phyloP scores from a whole-genome alignment of 495 filamentous ascomycete species.

The Usnea hakonensis region DNA sequence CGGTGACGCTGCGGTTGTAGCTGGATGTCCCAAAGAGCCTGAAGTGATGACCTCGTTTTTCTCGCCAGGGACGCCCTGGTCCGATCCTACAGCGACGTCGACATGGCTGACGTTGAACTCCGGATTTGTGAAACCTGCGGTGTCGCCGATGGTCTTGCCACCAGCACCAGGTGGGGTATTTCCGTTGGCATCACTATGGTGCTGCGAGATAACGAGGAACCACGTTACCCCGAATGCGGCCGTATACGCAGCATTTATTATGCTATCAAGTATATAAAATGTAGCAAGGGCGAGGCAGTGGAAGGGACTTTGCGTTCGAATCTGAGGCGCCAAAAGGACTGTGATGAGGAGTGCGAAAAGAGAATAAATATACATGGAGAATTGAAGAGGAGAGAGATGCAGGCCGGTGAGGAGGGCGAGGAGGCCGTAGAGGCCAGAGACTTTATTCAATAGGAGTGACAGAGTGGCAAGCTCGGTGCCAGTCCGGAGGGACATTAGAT shows the following conservation, averaged over 20 bases:
- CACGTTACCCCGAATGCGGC: constrained; percentile 70
- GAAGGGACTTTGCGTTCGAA: constrained; percentile 60
- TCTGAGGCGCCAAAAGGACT: constrained; percentile 57
- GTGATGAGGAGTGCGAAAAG: constrained; percentile 54
- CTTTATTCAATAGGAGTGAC: constrained; percentile 77
- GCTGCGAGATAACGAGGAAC: constrained; percentile 63
- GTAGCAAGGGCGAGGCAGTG: constrained; percentile 64
- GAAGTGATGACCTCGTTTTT: constrained; percentile 44
- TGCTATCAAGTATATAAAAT: constrained; percentile 69
- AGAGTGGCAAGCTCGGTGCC: constrained; percentile 75
- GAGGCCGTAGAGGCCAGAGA: constrained; percentile 78
- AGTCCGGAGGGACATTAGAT: constrained; percentile 74
- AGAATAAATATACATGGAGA: constrained; percentile 82
- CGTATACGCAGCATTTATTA: constrained; percentile 72
- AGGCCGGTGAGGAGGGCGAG: constrained; percentile 75
- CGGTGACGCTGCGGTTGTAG: constrained; percentile 23
- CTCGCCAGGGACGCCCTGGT: constrained; percentile 33
- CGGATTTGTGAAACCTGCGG: constrained; percentile 61
- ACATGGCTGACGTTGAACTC: constrained; percentile 53
- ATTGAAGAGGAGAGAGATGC: constrained; percentile 57
- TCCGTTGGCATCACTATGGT: constrained; percentile 39
- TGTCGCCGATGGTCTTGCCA: constrained; percentile 50
- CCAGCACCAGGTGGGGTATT: constrained; percentile 33
- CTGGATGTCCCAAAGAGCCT: constrained; percentile 28
- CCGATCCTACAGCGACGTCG: constrained; percentile 40